Evolutionary conservation across 2,329 filamentous ascomycete species (phyloP), one percentile per base, ranked within the genome.

Genomic region (Aureobasidium lini): DNA sequence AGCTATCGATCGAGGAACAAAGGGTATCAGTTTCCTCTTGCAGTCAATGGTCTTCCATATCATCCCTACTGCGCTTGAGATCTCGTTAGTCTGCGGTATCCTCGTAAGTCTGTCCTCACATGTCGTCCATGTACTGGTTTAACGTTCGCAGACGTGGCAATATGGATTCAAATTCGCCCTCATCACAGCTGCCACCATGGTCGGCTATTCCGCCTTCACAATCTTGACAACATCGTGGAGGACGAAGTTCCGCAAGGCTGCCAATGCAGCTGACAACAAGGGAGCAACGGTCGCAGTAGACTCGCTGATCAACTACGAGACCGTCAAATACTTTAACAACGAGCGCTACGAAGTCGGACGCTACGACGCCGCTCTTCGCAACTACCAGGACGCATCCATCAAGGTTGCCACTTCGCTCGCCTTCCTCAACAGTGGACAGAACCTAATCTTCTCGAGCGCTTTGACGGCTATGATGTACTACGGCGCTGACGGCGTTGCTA

Each of bases 251-350:
- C 84, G 95, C 48, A 88, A 93, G 67, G 89, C 95, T 73, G 91
- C 94, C 40, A 99, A 99, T 71, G 90, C 91, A 6, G 95, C 94
- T 0, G 95, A 99, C 67, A 99, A 97, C 74, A 90, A 86, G 70
- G 94, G 90, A 0, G 95, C 93, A 1, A 97, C 93, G 0, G 90
- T 97, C 7, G 93, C 93, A 0, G 92, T 97, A 1, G 94, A 99
- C 75, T 96, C 92, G 0, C 78, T 99, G 53, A 96, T 99, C 79
- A 99, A 99, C 76, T 99, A 96, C 69, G 94, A 99, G 74, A 93
- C 95, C 13, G 94, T 99, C 70, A 99, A 99, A 70, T 96, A 97
- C 77, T 99, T 97, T 77, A 99, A 99, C 78, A 99, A 99, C 69
- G 95, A 99, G 70, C 90, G 88, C 65, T 97, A 91, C 65, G 94